Evolutionary conservation across 176 grass and related monocot species (phyloP).

Genomic region (Oryza nivara): DNA sequence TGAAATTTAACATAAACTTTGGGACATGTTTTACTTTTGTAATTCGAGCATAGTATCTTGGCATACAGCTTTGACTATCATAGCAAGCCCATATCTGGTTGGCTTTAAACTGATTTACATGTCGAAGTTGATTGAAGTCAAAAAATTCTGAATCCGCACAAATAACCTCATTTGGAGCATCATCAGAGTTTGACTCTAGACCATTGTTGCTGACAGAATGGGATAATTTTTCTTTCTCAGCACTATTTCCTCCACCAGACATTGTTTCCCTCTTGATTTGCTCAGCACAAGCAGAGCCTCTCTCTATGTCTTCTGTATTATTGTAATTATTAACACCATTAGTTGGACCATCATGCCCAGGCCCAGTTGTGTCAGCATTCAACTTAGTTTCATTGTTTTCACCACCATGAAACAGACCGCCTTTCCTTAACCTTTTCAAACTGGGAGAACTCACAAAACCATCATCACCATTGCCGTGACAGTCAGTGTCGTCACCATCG

Average conservation of each 20-base stretch:
- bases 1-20: slow-evolving; percentile 51
- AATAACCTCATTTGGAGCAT: slow-evolving; percentile 29
- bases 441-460: slow-evolving; percentile 30
- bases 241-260: not conserved
- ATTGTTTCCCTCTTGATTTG: slow-evolving; percentile 35
- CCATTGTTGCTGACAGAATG: slow-evolving; percentile 40
- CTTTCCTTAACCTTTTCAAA: slow-evolving; percentile 51
- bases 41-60: slow-evolving; percentile 81
- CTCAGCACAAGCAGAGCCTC: slow-evolving; percentile 8
- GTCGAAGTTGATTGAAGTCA: slow-evolving; percentile 60
- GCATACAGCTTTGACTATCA: slow-evolving; percentile 67
- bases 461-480: slow-evolving; percentile 39
- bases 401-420: slow-evolving; percentile 30
- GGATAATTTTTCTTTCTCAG: slow-evolving; percentile 40
- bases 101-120: slow-evolving; percentile 50
- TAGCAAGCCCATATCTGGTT: slow-evolving; percentile 82
- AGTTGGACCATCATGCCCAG: slow-evolving; percentile 7
- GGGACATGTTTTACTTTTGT: slow-evolving; percentile 50
- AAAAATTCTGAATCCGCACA: slow-evolving; percentile 68
- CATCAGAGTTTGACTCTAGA: slow-evolving; percentile 14
- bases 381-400: slow-evolving; percentile 22
- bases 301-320: slow-evolving; percentile 24
- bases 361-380: slow-evolving; percentile 26
- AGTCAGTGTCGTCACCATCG: slow-evolving; percentile 49
- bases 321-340: slow-evolving; percentile 37